Evolutionary conservation across 192 early-diverging fungal species (phyloP).

Genomic region (Linnemannia schmuckeri): DNA sequence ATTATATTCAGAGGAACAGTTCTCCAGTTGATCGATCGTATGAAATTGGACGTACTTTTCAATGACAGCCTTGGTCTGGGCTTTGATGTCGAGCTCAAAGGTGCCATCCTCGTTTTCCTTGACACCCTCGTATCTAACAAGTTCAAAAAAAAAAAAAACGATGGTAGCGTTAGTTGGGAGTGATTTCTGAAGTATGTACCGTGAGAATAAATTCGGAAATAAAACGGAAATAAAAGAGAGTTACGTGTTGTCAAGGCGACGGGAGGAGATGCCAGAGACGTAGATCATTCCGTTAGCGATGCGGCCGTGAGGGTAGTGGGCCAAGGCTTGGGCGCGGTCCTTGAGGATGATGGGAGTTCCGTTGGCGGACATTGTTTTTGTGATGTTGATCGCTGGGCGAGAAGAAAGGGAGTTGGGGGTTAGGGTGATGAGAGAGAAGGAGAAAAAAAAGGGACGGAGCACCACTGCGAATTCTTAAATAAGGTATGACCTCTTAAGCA

Average conservation of each 20-base stretch:
- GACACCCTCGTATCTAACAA: conserved; percentile 59
- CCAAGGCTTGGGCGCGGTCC: conserved; percentile 67
- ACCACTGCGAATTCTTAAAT: background rate
- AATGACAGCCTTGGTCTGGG: conserved; percentile 75
- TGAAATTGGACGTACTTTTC: conserved; percentile 61
- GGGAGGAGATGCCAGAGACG: conserved; percentile 71
- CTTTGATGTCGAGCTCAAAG: conserved; percentile 68
- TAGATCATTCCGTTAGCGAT: conserved; percentile 68
- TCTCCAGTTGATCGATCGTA: background rate
- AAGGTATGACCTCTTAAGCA: conserved; percentile 4
- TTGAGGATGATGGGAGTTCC: conserved; percentile 63
- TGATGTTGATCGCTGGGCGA: background rate
- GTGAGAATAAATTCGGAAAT: background rate
- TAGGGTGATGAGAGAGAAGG: background rate
- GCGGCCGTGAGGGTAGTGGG: conserved; percentile 78
- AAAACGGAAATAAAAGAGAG: background rate
- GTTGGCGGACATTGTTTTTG: conserved; percentile 51
- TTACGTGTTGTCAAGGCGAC: conserved; percentile 72
- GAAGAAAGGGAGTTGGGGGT: background rate
- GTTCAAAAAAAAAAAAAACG: background rate
- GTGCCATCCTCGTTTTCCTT: conserved; percentile 65
- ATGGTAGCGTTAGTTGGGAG: background rate
- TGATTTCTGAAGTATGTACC: background rate
- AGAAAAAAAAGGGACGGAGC: background rate
- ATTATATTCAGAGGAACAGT: background rate